Conservation (phyloP, 1,284 basidiomycete genomes). For the Leccinum pachyderme region DNA sequence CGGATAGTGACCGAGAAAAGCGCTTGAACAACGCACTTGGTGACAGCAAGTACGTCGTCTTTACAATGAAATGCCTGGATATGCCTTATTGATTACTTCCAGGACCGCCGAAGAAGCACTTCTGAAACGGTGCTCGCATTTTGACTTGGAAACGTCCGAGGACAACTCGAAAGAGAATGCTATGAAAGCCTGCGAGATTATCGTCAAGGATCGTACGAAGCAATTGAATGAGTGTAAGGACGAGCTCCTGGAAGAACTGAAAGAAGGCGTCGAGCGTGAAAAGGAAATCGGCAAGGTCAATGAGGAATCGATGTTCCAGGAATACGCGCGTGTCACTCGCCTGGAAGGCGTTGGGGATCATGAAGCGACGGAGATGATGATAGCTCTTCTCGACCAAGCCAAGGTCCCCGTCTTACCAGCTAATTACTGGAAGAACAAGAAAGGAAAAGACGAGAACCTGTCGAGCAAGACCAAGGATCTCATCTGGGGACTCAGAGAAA, state of each 20-base stretch:
- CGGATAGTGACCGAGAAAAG: conserved; percentile 88
- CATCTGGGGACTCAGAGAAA: conserved; percentile 82
- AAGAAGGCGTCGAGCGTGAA: conserved; percentile 65
- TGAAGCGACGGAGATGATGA: conserved; percentile 65
- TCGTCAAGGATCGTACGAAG: conserved; percentile 76
- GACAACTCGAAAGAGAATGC: conserved; percentile 55
- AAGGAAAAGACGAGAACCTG: conserved; percentile 54
- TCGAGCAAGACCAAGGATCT: conserved; percentile 56
- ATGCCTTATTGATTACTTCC: conserved; percentile 12
- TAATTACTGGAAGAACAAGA: conserved; percentile 43
- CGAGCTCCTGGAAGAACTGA: conserved; percentile 69
- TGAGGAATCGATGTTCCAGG: conserved; percentile 76
- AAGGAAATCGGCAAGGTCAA: conserved; percentile 60
- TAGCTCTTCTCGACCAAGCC: conserved; percentile 60
- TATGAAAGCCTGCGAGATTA: conserved; percentile 90
- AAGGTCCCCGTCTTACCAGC: conserved; percentile 47
- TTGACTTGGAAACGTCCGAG: conserved; percentile 74
- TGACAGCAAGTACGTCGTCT: conserved; percentile 75
- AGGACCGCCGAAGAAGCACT: conserved; percentile 89
- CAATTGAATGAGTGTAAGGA: conserved; percentile 80
- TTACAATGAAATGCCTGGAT: background rate
- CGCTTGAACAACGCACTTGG: conserved; percentile 85
- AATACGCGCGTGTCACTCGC: conserved; percentile 67
- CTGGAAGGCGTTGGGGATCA: conserved; percentile 72
- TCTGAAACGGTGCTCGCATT: conserved; percentile 91